Base-by-base conservation (phyloP, 139 green algal genomes). In the Chlorella sp. region DNA sequence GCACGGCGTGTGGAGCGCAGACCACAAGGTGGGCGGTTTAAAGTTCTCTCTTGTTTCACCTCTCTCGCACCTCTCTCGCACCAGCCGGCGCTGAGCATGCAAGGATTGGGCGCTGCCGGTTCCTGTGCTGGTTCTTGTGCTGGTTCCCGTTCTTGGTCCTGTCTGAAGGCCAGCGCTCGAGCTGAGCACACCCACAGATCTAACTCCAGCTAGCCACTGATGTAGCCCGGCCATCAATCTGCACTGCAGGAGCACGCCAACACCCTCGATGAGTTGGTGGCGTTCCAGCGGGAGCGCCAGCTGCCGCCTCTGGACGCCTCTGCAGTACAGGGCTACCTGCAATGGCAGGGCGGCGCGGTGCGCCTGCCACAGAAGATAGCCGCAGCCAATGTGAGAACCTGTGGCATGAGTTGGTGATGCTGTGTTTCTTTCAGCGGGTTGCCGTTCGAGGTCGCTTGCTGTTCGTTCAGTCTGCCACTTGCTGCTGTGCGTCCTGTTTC, bases 1-100 rank as follows among this genome's bases (percentile, higher is more conserved):
- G 48, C 73, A 83, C 58, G 77, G 77, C 17, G 60, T 83, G 77
- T 83, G 77, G 77, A 68, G 54, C 26, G 60, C 60, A 5, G 26
- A 60, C 3, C 3, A 19, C 40, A 83, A 74, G 77, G 77, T 70
- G 34, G 6, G 73, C 16, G 0, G 69, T 4, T 43, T n/a, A 6
- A n/a, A 26, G 22, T 9, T 34, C n/a, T n/a, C n/a, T n/a, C n/a
- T n/a, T n/a, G n/a, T n/a, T n/a, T n/a, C n/a, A n/a, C n/a, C n/a
- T n/a, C n/a, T n/a, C n/a, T n/a, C n/a, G n/a, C n/a, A n/a, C n/a
- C n/a, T n/a, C n/a, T n/a, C n/a, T n/a, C n/a, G n/a, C n/a, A n/a
- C n/a, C n/a, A n/a, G n/a, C n/a, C n/a, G n/a, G n/a, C n/a, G n/a
- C n/a, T n/a, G n/a, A n/a, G n/a, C n/a, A n/a, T n/a, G n/a, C n/a